Percentiles rank a stretch among this genome's conserved stretches.
phyloP scores from a whole-genome alignment of 805 yeast species.

The Candida peoriensis region DNA sequence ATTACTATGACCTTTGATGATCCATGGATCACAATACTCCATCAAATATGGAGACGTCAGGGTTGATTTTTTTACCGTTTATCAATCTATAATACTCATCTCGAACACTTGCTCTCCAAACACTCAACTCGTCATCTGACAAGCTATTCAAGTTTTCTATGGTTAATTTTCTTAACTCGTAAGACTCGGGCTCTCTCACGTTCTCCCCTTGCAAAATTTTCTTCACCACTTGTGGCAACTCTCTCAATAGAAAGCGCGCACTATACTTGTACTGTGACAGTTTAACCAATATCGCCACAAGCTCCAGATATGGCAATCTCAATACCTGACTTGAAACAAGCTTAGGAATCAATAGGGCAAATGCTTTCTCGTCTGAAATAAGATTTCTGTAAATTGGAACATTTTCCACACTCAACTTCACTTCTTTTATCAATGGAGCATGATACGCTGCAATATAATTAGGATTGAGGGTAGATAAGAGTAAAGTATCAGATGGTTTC shows the following conservation, averaged over 20 bases:
- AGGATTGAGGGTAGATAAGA: constrained; percentile 17
- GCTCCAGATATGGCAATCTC: constrained; percentile 19
- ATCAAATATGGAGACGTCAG: constrained; percentile 10
- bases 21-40: constrained; percentile 7
- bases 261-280: constrained; percentile 12
- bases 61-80: constrained; percentile 11
- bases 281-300: constrained; percentile 11
- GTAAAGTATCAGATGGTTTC: constrained; percentile 1
- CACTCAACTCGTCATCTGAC: constrained; percentile 11
- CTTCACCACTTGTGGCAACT: constrained; percentile 22
- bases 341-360: constrained; percentile 4
- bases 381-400: constrained; percentile 15
- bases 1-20: no score
- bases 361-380: constrained; percentile 5
- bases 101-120: constrained; percentile 17
- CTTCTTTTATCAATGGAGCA: constrained; percentile 5
- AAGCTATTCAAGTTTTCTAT: constrained; percentile 13
- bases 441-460: constrained; percentile 12
- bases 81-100: constrained; percentile 10
- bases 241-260: constrained; percentile 9
- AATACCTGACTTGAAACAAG: constrained; percentile 8
- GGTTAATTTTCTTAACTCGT: constrained; percentile 15
- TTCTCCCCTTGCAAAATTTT: constrained; percentile 14
- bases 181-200: constrained; percentile 18
- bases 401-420: constrained; percentile 9